Evolutionary conservation across 2,329 filamentous ascomycete genomes (phyloP).

Genomic region (Tolypocladium pustulatum): DNA sequence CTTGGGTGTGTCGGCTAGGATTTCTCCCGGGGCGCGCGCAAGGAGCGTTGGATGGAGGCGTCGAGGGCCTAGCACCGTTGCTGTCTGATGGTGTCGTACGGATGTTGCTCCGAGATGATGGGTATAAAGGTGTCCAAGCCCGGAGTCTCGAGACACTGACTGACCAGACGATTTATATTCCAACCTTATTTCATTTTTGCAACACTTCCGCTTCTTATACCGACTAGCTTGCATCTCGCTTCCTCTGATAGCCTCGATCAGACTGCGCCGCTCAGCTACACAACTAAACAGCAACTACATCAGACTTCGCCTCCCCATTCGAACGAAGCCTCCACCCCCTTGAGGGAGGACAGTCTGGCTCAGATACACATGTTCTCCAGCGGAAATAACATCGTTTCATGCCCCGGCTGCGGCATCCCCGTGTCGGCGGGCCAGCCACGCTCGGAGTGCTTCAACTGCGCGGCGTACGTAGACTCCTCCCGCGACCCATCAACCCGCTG

Average conservation of each 20-base stretch:
- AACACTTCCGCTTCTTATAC: background rate
- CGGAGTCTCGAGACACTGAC: background rate
- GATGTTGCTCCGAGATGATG: background rate
- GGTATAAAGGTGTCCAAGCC: background rate
- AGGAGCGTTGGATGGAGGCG: background rate
- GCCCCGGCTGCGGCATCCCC: slow-evolving; percentile 9
- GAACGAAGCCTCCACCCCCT: background rate
- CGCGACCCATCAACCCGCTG: background rate
- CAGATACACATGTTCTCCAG: slow-evolving; percentile 2
- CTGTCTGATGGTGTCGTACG: background rate
- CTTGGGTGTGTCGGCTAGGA: background rate
- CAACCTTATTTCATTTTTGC: too few species aligned
- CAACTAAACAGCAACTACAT: background rate
- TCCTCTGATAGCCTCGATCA: background rate
- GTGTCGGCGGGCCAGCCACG: slow-evolving; percentile 6
- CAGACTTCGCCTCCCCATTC: background rate
- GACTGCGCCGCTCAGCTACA: background rate
- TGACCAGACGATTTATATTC: too few species aligned
- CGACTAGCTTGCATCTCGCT: background rate
- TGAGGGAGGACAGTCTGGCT: background rate
- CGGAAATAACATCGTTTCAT: slow-evolving; percentile 5
- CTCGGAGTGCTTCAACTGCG: slow-evolving; percentile 11
- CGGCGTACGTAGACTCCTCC: slow-evolving; percentile 3
- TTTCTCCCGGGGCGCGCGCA: background rate
- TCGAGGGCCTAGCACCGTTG: background rate